Evolutionary conservation across 1,139 yeast species (phyloP), one percentile per base, ranked within the genome.

Genomic region (Saccharomycopsis hybrid): DNA sequence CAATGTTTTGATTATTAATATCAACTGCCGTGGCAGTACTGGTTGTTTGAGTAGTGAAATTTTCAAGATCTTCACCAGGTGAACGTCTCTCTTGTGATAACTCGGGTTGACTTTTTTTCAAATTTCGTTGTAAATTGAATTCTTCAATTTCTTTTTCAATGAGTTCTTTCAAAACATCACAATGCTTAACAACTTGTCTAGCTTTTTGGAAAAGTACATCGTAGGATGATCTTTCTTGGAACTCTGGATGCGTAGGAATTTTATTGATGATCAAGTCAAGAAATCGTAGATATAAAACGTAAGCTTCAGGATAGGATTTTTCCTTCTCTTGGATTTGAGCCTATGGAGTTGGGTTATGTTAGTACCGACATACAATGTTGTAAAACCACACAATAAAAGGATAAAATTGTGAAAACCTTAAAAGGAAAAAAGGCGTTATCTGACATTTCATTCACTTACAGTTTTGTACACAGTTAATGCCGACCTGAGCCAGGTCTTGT

Each of bases 161-260:
- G 2, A 35, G 30, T 3, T 13, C 13, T 13, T 44, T 28, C 32
- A 50, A 42, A 11, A 27, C 33, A 8, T 48, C 44, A 18, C 47
- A 35, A 8, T 28, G 44, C 4, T 43, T 38, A 4, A n/a, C 31
- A 3, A 47, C 40, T 7, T n/a, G 11, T 3, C 24, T 13, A 11
- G 39, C 44, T 27, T 50, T 48, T 11, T 41, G 43, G 24, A 13
- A 25, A 37, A 50, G 41, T 11, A 40, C 38, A 3, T 27, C 18
- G 32, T 44, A 50, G 8, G 50, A 48, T 2, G 54, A 52, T 9
- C 54, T 29, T 13, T 44, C 35, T 5, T 37, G 41, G 27, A 51
- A 51, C 13, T 45, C 43, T 13, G 51, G 52, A 38, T 51, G 54
- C 8, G 39, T 24, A 3, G 54, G 55, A n/a, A 53, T 51, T 11